Evolutionary conservation across 106 monocot genomes (phyloP).

Genomic region (Dioscorea zingiberensis): DNA sequence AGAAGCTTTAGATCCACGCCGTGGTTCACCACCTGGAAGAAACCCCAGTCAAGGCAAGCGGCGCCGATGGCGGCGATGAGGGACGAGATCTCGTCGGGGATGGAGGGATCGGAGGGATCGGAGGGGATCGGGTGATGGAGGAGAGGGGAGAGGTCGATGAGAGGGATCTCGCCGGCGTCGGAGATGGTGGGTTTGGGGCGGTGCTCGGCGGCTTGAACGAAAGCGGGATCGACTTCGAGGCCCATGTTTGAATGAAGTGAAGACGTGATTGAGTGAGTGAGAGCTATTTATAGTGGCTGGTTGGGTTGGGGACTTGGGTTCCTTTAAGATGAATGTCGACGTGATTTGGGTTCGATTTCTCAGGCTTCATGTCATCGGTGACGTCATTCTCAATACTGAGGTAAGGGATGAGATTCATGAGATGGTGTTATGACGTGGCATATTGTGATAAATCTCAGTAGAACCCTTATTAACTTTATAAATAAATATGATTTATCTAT

Average conservation of each 20-base stretch:
- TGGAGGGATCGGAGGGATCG: neutral
- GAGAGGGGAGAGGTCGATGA: conserved; percentile 35
- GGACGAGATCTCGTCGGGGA: conserved; percentile 1
- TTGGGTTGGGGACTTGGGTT: too few relatives aligned
- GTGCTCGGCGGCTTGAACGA: conserved; percentile 60
- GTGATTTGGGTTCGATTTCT: too few relatives aligned
- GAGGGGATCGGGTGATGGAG: conserved; percentile 6
- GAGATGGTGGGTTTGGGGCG: conserved; percentile 36
- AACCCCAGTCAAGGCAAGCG: conserved; percentile 57
- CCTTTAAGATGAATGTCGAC: too few relatives aligned
- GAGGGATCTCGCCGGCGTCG: conserved; percentile 38
- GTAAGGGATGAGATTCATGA: too few relatives aligned
- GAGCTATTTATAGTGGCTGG: too few relatives aligned
- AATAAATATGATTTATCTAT: too few relatives aligned
- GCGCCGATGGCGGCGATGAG: conserved; percentile 32
- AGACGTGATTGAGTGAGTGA: too few relatives aligned
- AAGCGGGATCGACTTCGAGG: conserved; percentile 37
- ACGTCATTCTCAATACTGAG: too few relatives aligned
- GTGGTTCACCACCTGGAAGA: conserved; percentile 73
- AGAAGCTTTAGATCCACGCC: conserved; percentile 33
- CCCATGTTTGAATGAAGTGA: conserved; percentile 5
- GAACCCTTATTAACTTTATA: too few relatives aligned
- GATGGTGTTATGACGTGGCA: too few relatives aligned
- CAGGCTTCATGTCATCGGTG: too few relatives aligned
- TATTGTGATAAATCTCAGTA: too few relatives aligned